Evolutionary conservation across 2,329 filamentous ascomycete species (phyloP), one percentile per base, ranked within the genome.

Genomic region (Zarea fungicola): DNA sequence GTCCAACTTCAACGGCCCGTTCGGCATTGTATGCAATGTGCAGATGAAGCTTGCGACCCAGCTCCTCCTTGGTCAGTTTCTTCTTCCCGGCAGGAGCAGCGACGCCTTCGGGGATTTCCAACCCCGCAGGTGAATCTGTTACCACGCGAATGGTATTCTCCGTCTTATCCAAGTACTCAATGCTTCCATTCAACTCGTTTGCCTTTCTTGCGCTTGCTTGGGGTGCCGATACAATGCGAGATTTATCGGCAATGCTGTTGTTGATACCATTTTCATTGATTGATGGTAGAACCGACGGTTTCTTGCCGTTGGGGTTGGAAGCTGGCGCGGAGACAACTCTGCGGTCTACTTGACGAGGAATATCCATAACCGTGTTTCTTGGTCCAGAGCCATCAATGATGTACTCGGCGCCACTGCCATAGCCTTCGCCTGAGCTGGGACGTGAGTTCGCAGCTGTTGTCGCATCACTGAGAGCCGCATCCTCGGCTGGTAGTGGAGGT

Each of bases 131-230:
- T 50, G 73, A 64, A 32, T 49, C 46, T 22, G 37, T 31, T n/a
- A 81, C 77, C 5, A 81, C 61, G 6, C 77, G 74, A 56, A 81
- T 81, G 1, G 76, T 80, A 42, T 76, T 70, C 49, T 75, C 71
- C 3, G 70, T 69, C 26, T 64, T 67, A 42, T 69, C 66, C 7
- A 79, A 60, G 54, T 72, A 75, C 22, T 74, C 68, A 6, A 77
- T 56, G 11, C 65, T 68, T 13, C 57, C 62, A 34, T 62, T 61
- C 46, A 59, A 60, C n/a, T 70, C 68, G 36, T 54, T 54, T 13
- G 54, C 54, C 39, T 53, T 58, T 52, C 56, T 65, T 13, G 58
- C 56, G n/a, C 59, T 57, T 9, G 62, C 64, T 39, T 68, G 61
- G 14, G 75, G 72, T 9, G 72, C 73, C 10, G 76, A 78, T 13